A percentile compares a stretch with the other conserved stretches of the same genome.
Evolutionary conservation across 2,329 filamentous ascomycete genomes (phyloP).

Genomic region (Hypoxylon sp.): DNA sequence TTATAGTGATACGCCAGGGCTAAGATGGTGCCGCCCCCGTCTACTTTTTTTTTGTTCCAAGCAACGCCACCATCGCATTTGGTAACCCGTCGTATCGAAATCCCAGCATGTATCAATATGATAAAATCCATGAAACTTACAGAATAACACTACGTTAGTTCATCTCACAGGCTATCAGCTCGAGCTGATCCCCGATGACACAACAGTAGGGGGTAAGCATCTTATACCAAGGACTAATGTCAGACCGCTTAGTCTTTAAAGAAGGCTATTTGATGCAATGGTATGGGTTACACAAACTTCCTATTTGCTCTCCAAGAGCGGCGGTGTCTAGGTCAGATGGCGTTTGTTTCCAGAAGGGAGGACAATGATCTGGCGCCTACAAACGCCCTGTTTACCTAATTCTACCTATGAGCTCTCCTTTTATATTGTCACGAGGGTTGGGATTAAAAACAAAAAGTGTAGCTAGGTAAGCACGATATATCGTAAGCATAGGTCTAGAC

Average conservation of each 20-base stretch:
- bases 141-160: neutral
- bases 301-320: conserved; percentile 2
- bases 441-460: neutral
- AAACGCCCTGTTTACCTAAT: neutral
- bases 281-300: neutral
- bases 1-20: neutral
- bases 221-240: neutral
- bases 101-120: neutral
- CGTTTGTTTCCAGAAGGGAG: neutral
- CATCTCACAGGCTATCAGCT: conserved; percentile 4
- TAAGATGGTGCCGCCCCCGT: neutral
- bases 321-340: conserved; percentile 11
- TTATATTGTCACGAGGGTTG: neutral
- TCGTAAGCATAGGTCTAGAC: neutral
- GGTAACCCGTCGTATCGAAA: neutral
- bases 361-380: neutral
- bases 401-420: neutral
- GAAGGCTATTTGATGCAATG: conserved; percentile 4
- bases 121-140: neutral
- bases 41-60: conserved; percentile 8
- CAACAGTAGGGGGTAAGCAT: conserved; percentile 4
- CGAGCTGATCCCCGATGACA: neutral
- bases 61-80: neutral
- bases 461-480: conserved; percentile 12
- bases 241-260: neutral